Percentiles rank a stretch among this genome's conserved stretches.
Conservation (phyloP, 352 stramenopile species). For the Saprolegnia parasitica region DNA sequence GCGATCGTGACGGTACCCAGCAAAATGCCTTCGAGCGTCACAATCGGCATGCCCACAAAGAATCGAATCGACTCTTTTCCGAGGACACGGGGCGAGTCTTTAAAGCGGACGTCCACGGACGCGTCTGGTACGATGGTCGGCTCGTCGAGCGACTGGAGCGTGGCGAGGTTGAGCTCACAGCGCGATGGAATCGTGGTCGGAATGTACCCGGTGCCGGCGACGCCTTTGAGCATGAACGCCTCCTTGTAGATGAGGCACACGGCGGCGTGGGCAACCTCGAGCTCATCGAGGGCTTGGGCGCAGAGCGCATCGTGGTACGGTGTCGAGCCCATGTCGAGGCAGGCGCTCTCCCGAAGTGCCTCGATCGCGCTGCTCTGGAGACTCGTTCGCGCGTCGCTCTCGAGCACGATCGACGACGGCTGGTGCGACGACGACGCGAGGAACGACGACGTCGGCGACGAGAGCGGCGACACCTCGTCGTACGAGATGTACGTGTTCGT, state of each 20-base stretch:
- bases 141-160: background rate
- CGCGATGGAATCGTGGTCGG: conserved; percentile 15
- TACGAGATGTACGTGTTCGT: background rate
- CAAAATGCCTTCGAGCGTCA: conserved; percentile 7
- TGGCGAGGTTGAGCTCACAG: conserved; percentile 13
- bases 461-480: background rate
- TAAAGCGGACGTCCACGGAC: conserved; percentile 11
- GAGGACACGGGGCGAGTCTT: conserved; percentile 14
- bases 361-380: conserved; percentile 3
- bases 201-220: conserved; percentile 14
- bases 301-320: conserved; percentile 25
- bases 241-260: conserved; percentile 27
- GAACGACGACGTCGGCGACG: conserved; percentile 1
- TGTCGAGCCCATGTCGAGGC: conserved; percentile 13
- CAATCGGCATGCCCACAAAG: conserved; percentile 8
- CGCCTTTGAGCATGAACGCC: conserved; percentile 27
- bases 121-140: conserved; percentile 25
- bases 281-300: conserved; percentile 5
- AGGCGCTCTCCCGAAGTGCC: background rate
- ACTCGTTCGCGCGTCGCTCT: background rate
- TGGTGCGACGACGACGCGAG: background rate
- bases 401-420: background rate
- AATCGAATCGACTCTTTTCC: conserved; percentile 22
- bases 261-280: conserved; percentile 23
- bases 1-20: conserved; percentile 12